These are phyloP conservation scores for Hypoxylon sp. DNA, from an alignment of 2,329 filamentous ascomycete genomes.

Conservation along the genomic window DNA sequence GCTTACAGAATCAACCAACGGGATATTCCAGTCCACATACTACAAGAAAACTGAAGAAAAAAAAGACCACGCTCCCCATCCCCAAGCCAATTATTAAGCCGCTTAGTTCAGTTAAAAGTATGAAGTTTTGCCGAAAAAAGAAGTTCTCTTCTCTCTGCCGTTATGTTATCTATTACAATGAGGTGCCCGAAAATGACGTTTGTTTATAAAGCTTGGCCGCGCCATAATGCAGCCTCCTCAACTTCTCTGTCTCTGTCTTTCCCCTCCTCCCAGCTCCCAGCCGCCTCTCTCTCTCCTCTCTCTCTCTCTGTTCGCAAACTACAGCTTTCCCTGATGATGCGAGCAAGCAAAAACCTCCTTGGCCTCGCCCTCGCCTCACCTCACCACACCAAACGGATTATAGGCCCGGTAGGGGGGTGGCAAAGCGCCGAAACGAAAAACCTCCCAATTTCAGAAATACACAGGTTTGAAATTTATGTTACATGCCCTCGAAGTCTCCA, in stretches of 20 bases:
- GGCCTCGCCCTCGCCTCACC: constrained; percentile 9
- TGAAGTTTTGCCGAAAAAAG: constrained; percentile 20
- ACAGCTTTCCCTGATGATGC: constrained; percentile 36
- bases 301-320: constrained; percentile 27
- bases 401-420: constrained; percentile 25
- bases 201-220: constrained; percentile 43
- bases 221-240: constrained; percentile 31
- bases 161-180: constrained; percentile 51
- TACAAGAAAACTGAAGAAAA: constrained; percentile 27
- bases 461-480: constrained; percentile 54
- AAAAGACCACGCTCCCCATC: constrained; percentile 21
- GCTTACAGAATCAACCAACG: neutral
- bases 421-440: constrained; percentile 32
- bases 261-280: neutral
- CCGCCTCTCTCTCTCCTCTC: neutral
- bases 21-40: constrained; percentile 16
- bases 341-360: constrained; percentile 18
- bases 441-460: constrained; percentile 51
- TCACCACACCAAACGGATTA: constrained; percentile 30
- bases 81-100: constrained; percentile 7
- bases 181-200: constrained; percentile 34
- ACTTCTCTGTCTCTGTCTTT: constrained; percentile 22
- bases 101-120: neutral
- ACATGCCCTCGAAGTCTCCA: constrained; percentile 97
- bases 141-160: constrained; percentile 35